phyloP scores from a whole-genome alignment of 352 stramenopile species.

The Phytophthora lateralis region DNA sequence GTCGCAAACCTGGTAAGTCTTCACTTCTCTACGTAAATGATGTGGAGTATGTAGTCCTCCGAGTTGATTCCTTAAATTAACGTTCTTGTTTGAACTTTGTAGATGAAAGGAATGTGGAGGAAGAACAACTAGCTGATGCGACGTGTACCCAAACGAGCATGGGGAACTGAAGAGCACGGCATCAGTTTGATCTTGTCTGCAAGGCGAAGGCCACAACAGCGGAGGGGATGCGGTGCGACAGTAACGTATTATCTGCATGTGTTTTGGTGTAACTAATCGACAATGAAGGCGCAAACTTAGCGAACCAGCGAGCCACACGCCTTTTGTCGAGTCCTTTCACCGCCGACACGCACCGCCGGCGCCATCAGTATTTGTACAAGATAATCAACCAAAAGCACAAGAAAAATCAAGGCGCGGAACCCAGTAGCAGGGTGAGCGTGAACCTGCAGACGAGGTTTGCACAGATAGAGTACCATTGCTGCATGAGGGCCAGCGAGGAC shows the following conservation, averaged over 20 bases:
- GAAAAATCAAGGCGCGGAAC: conserved; percentile 37
- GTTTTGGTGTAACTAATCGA: conserved; percentile 44
- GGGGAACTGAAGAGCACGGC: conserved; percentile 19
- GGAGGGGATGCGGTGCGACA: conserved; percentile 41
- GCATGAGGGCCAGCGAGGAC: conserved; percentile 17
- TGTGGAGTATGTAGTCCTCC: conserved; percentile 10
- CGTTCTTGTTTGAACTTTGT: not conserved
- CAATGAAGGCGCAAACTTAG: conserved; percentile 33
- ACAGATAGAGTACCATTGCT: conserved; percentile 37
- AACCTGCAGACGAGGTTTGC: conserved; percentile 20
- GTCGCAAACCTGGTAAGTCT: conserved; percentile 53
- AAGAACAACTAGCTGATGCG: conserved; percentile 74
- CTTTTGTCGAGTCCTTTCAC: conserved; percentile 32
- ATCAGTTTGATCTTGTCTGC: conserved; percentile 38
- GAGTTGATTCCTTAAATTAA: conserved; percentile 9
- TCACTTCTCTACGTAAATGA: conserved; percentile 23
- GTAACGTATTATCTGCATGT: conserved; percentile 56
- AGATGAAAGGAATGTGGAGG: conserved; percentile 85
- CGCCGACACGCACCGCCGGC: conserved; percentile 28
- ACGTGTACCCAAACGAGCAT: conserved; percentile 6
- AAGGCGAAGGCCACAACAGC: conserved; percentile 33
- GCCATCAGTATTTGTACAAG: conserved; percentile 50
- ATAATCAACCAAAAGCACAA: conserved; percentile 46
- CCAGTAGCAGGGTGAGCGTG: conserved; percentile 18
- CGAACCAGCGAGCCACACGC: conserved; percentile 18